phyloP scores from a whole-genome alignment of 345 rosid genomes.

The Iberis pinnata region DNA sequence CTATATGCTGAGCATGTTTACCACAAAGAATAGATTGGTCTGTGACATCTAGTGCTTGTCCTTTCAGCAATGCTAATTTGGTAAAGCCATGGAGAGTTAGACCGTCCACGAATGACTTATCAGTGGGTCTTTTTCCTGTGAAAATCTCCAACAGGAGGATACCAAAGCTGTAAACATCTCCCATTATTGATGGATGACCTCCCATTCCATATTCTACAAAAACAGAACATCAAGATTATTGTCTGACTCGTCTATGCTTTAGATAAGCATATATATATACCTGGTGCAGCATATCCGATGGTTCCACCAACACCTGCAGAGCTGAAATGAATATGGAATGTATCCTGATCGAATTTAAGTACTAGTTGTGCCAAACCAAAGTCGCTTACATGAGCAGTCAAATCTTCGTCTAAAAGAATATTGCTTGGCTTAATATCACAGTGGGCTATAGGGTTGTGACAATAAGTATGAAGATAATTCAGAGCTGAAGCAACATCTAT shows the following conservation, averaged over 20 bases:
- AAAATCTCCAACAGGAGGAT: constrained; percentile 17
- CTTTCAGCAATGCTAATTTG: constrained; percentile 14
- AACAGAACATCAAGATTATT: too few species aligned
- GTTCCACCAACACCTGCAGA: constrained; percentile 39
- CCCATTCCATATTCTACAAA: constrained; percentile 26
- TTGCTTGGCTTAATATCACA: constrained; percentile 24
- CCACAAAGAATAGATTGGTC: constrained; percentile 9
- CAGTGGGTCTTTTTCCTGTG: constrained; percentile 9
- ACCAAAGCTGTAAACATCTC: constrained; percentile 25
- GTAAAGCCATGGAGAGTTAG: constrained; percentile 14
- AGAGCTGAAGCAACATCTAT: constrained; percentile 7
- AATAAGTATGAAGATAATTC: constrained; percentile 20
- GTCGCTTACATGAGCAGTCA: constrained; percentile 28
- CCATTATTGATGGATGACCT: constrained; percentile 19
- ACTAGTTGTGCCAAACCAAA: constrained; percentile 27
- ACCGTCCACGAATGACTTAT: constrained; percentile 5
- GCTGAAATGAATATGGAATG: constrained; percentile 21
- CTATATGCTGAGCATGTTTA: constrained; percentile 5
- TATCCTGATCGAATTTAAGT: not conserved
- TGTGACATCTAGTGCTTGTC: constrained; percentile 9
- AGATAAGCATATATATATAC: too few species aligned
- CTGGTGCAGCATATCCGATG: constrained; percentile 39
- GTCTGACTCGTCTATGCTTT: too few species aligned
- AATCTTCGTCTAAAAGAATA: constrained; percentile 16
- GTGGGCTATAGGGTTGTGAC: constrained; percentile 16